Conservation (phyloP, 2,329 filamentous ascomycete species). For the Coniella lustricola region DNA sequence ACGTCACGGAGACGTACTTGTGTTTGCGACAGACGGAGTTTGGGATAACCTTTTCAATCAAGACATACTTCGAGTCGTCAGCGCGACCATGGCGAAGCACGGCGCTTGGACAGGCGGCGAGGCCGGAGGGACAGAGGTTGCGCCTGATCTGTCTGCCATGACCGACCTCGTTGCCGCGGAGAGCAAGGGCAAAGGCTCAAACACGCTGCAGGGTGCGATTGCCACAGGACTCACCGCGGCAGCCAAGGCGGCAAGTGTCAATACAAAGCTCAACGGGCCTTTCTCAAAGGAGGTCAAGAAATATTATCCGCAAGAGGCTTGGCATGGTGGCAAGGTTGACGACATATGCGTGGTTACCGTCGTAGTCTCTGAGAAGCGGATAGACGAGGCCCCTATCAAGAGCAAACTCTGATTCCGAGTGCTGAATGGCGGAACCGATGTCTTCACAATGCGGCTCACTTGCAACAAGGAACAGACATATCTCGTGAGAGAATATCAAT, state of each 20-base stretch:
- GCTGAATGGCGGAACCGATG: background rate
- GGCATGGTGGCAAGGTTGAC: slow-evolving; percentile 88
- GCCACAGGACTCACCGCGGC: slow-evolving; percentile 73
- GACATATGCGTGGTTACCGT: slow-evolving; percentile 86
- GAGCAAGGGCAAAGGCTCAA: slow-evolving; percentile 19
- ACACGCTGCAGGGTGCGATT: slow-evolving; percentile 67
- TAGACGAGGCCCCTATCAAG: slow-evolving; percentile 20
- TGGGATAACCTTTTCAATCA: slow-evolving; percentile 94
- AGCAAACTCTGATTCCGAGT: slow-evolving; percentile 23
- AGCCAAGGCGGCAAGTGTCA: slow-evolving; percentile 78
- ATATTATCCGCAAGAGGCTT: slow-evolving; percentile 78
- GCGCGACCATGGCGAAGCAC: slow-evolving; percentile 62
- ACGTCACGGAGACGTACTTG: slow-evolving; percentile 84
- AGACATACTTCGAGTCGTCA: slow-evolving; percentile 77
- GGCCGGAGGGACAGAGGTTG: slow-evolving; percentile 52
- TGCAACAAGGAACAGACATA: too few species aligned
- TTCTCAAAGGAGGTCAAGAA: slow-evolving; percentile 93
- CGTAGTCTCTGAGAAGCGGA: slow-evolving; percentile 61
- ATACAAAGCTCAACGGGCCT: slow-evolving; percentile 76
- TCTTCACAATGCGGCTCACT: too few species aligned
- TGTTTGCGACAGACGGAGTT: slow-evolving; percentile 91
- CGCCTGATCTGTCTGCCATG: slow-evolving; percentile 49
- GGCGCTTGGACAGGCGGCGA: slow-evolving; percentile 67
- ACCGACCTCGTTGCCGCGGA: slow-evolving; percentile 32
- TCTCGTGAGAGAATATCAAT: too few species aligned